Evolutionary conservation across 2,329 filamentous ascomycete genomes (phyloP), one percentile per base, ranked within the genome.

Genomic region (Monascus ruber): DNA sequence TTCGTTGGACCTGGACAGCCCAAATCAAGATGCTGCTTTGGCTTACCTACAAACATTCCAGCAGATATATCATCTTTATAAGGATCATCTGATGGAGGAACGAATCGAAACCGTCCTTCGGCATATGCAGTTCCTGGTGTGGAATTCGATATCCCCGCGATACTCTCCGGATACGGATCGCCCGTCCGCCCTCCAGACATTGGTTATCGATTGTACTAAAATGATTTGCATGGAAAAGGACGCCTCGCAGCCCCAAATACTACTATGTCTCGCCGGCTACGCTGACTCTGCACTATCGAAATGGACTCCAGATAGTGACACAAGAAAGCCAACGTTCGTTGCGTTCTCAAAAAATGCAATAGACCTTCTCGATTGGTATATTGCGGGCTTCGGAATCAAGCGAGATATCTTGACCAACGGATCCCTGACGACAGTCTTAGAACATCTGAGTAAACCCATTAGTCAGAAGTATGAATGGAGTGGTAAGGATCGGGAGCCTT

Each of bases 261-360:
- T 66, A 28, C 37, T 47, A 24, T 64, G 57, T 42, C 72, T 87
- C 6, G 76, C 85, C 1, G 75, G 83, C 36, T 78, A 94, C 42
- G 73, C 79, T 6, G 73, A 76, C 2, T 67, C 94, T 28, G 81
- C 64, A 17, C 49, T 66, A 29, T 52, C 54, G 5, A 59, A 55
- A 44, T 63, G 60, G 55, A 65, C 41, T 39, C 53, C 43, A 24
- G 60, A 44, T 40, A 63, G 46, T 40, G 59, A 58, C 47, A 57
- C 51, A 37, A 60, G 65, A 37, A 77, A 77, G 41, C 83, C 85
- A 5, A 94, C 86, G 0, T 96, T 87, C 55, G 79, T 98, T 40
- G 89, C 91, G 28, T 76, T 96, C 54, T 86, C 88, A 1, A 94
- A 91, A 59, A 76, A 77, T 17, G 79, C 82, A 42, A 91, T 94